These are phyloP conservation scores for Aspergillus leporis DNA, from an alignment of 495 filamentous ascomycete genomes.

Conservation along the genomic window DNA sequence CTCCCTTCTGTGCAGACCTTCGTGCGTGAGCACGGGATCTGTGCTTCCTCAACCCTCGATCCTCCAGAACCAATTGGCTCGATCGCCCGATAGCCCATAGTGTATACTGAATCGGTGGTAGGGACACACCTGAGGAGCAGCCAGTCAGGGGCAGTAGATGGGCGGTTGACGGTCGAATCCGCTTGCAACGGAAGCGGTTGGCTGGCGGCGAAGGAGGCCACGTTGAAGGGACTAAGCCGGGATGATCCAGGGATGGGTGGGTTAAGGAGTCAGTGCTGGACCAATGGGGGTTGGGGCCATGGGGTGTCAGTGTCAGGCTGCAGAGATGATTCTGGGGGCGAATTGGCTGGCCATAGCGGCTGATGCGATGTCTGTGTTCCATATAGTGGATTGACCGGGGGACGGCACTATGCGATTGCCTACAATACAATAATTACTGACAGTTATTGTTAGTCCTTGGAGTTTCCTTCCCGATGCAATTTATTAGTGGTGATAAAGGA, in stretches of 20 bases:
- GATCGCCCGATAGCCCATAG: neutral
- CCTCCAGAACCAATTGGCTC: neutral
- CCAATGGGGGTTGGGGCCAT: slow-evolving; percentile 14
- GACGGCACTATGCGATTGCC: too few species aligned
- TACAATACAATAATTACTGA: too few species aligned
- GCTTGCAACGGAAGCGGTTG: slow-evolving; percentile 14
- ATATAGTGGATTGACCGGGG: neutral
- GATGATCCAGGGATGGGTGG: slow-evolving; percentile 9
- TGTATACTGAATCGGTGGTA: neutral
- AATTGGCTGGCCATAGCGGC: slow-evolving; percentile 21
- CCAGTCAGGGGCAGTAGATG: slow-evolving; percentile 13
- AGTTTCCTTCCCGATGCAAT: too few species aligned
- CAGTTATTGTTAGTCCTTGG: too few species aligned
- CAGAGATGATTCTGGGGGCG: slow-evolving; percentile 14
- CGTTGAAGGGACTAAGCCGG: slow-evolving; percentile 20
- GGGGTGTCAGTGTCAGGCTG: slow-evolving; percentile 8
- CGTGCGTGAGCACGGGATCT: neutral
- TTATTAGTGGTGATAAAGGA: too few species aligned
- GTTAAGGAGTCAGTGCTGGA: neutral
- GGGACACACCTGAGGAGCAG: neutral
- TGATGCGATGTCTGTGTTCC: slow-evolving; percentile 9
- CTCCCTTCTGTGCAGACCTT: neutral
- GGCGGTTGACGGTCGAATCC: slow-evolving; percentile 21
- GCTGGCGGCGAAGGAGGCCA: slow-evolving; percentile 25
- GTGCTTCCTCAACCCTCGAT: neutral